Evolutionary conservation across 768 basidiomycete species (phyloP).

Genomic region (Suillus brevipes): DNA sequence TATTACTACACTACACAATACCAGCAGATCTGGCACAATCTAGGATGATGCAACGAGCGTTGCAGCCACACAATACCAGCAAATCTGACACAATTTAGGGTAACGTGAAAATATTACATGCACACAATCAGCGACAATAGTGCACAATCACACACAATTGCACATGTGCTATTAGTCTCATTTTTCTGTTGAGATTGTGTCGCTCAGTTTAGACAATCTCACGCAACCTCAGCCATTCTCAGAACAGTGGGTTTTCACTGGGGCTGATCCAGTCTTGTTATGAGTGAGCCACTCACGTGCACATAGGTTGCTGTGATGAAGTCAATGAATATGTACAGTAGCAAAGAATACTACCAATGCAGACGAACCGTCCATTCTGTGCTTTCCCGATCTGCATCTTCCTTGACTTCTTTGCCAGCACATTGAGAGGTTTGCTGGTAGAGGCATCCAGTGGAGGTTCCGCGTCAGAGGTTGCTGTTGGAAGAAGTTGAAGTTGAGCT

Average conservation of each 20-base stretch:
- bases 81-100: not conserved
- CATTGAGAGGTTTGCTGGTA: not conserved
- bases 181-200: too few relatives aligned
- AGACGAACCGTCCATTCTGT: conserved; percentile 2
- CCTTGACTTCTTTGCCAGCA: not conserved
- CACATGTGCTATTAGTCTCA: too few relatives aligned
- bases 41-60: not conserved
- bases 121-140: too few relatives aligned
- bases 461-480: not conserved
- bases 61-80: not conserved
- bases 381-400: not conserved
- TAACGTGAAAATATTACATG: too few relatives aligned
- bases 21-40: not conserved
- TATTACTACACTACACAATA: not conserved
- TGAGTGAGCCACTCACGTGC: not conserved
- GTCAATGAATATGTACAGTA: not conserved
- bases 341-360: not conserved
- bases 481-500: not conserved
- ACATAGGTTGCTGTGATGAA: not conserved
- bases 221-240: too few relatives aligned
- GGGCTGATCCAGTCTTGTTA: not conserved
- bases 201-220: too few relatives aligned
- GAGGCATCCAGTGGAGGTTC: not conserved
- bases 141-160: too few relatives aligned
- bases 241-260: too few relatives aligned